Evolutionary conservation across 106 monocot genomes (phyloP).

Genomic region (Amphibolis antarctica): DNA sequence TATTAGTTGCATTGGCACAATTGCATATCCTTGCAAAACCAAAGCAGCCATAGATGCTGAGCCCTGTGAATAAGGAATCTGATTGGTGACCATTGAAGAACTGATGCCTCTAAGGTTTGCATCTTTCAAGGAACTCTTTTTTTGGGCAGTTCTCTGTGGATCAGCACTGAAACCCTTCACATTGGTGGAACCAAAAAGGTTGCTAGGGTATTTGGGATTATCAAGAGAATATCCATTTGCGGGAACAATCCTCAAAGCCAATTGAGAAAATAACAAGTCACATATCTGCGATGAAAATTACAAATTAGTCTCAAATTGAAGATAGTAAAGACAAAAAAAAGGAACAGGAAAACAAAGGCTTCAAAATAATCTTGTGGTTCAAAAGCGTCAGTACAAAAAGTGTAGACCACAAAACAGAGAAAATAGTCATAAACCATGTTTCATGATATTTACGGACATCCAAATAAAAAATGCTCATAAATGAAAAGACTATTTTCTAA

Average conservation of each 20-base stretch:
- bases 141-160: conserved; percentile 5
- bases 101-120: conserved; percentile 11
- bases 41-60: conserved; percentile 80
- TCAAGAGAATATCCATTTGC: conserved; percentile 17
- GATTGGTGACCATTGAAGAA: conserved; percentile 1
- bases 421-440: too few relatives aligned
- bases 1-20: conserved; percentile 77
- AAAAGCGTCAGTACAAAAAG: background rate
- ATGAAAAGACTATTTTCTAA: too few relatives aligned
- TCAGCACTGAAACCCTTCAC: conserved; percentile 16
- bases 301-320: background rate
- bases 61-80: conserved; percentile 7
- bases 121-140: conserved; percentile 14
- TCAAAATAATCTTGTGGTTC: background rate
- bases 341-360: background rate
- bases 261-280: conserved; percentile 81
- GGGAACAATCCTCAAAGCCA: conserved; percentile 57
- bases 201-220: conserved; percentile 15
- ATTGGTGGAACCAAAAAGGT: conserved; percentile 21
- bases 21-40: conserved; percentile 68
- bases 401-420: too few relatives aligned
- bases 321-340: background rate
- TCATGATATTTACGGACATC: too few relatives aligned
- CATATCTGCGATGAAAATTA: conserved; percentile 65
- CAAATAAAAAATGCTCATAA: too few relatives aligned